phyloP scores from a whole-genome alignment of 371 early-diverging fungal species.

The Mortierella sp. region DNA sequence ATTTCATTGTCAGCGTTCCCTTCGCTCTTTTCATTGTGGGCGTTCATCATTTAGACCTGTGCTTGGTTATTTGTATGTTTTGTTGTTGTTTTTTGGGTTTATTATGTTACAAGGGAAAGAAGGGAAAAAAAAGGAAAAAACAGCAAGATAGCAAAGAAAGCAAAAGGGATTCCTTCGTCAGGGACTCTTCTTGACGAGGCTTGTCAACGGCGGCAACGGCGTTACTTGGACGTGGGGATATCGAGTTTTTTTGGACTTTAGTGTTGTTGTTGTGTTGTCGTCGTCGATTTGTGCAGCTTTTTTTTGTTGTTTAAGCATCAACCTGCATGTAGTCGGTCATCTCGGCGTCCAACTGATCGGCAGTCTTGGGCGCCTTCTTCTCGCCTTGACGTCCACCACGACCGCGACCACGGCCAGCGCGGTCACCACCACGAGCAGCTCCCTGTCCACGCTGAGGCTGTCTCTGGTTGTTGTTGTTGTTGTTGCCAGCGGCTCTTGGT shows the following conservation, averaged over 20 bases:
- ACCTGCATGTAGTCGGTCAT: slow-evolving; percentile 81
- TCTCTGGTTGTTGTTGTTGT: slow-evolving; percentile 22
- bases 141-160: slow-evolving; percentile 9
- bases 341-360: slow-evolving; percentile 80
- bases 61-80: not conserved
- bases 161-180: slow-evolving; percentile 3
- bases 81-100: not conserved
- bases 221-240: not conserved
- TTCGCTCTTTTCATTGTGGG: not conserved
- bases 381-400: slow-evolving; percentile 58
- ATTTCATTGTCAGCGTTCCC: not conserved
- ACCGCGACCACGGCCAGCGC: slow-evolving; percentile 47
- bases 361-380: slow-evolving; percentile 62
- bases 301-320: slow-evolving; percentile 44
- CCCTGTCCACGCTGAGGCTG: slow-evolving; percentile 37
- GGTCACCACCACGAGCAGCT: slow-evolving; percentile 48
- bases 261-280: not conserved
- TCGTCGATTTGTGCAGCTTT: not conserved
- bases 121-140: not conserved
- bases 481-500: slow-evolving; percentile 6
- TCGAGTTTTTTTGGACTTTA: not conserved
- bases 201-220: not conserved
- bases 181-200: not conserved
- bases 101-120: not conserved
- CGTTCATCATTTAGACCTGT: not conserved